These are phyloP conservation scores for Wickerhamiella alocasiicola DNA, from an alignment of 805 yeast genomes.

Conservation along the genomic window DNA sequence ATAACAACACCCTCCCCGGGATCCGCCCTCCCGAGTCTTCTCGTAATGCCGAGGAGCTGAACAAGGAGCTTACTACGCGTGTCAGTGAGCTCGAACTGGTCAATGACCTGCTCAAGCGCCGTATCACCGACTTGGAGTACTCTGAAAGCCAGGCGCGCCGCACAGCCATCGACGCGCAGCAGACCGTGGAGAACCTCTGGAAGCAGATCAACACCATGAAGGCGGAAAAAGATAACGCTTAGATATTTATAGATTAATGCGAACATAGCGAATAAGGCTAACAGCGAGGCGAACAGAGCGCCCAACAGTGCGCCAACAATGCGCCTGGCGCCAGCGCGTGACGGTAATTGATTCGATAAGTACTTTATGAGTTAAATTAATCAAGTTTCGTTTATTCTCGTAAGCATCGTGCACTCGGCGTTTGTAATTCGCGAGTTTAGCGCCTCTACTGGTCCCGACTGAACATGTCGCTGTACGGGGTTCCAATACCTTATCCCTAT, in stretches of 20 bases:
- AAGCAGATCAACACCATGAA: slow-evolving; percentile 8
- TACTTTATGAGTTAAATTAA: no score
- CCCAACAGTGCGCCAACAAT: no score
- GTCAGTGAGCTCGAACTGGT: slow-evolving; percentile 83
- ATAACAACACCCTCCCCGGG: slow-evolving; percentile 4
- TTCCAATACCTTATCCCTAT: no score
- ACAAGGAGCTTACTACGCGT: slow-evolving; percentile 48
- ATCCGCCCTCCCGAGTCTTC: slow-evolving; percentile 3
- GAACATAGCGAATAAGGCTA: no score
- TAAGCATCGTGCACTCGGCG: no score
- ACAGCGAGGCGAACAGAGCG: no score
- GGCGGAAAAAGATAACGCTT: slow-evolving; percentile 1
- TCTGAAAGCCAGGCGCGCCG: slow-evolving; percentile 28
- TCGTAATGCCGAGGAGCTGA: slow-evolving; percentile 18
- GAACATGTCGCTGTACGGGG: no score
- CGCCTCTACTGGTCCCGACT: no score
- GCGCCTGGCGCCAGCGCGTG: no score
- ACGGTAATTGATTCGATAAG: no score
- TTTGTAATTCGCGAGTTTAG: no score
- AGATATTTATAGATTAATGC: slow-evolving; percentile 6
- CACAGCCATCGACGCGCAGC: slow-evolving; percentile 14
- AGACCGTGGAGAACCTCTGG: slow-evolving; percentile 12
- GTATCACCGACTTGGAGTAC: slow-evolving; percentile 68
- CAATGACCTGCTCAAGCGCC: slow-evolving; percentile 72
- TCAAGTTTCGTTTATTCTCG: no score